Evolutionary conservation across 257 asterid species (phyloP).

Genomic region (Solanum pinnatisectum): DNA sequence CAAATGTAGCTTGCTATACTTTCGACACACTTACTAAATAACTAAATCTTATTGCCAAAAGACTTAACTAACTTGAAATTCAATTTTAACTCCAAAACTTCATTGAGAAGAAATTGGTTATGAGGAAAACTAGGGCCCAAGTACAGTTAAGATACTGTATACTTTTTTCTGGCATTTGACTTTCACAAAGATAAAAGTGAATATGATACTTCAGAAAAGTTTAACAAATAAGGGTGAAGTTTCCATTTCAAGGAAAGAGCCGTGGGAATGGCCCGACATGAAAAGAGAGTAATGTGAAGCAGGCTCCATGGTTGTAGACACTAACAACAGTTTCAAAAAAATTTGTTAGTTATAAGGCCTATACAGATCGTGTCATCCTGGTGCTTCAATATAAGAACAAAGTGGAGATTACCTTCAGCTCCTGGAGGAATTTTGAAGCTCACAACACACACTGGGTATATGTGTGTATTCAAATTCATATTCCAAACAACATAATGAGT

Average conservation of each 20-base stretch:
- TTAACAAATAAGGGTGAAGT: background rate
- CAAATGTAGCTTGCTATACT: background rate
- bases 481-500: constrained; percentile 65
- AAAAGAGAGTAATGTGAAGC: background rate
- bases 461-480: constrained; percentile 72
- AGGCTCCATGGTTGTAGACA: background rate
- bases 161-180: background rate
- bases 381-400: background rate
- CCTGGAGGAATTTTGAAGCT: constrained; percentile 66
- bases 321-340: background rate
- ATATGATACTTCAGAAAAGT: background rate
- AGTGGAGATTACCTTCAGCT: constrained; percentile 36
- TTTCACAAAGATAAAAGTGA: background rate
- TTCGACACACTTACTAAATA: background rate
- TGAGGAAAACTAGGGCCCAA: background rate
- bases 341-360: background rate
- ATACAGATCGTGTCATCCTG: background rate
- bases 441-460: constrained; percentile 70
- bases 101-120: background rate
- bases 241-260: background rate
- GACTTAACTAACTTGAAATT: background rate
- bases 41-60: background rate
- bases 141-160: background rate
- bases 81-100: background rate
- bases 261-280: background rate